phyloP scores from a whole-genome alignment of 257 asterid genomes.

The Asclepias syriaca region DNA sequence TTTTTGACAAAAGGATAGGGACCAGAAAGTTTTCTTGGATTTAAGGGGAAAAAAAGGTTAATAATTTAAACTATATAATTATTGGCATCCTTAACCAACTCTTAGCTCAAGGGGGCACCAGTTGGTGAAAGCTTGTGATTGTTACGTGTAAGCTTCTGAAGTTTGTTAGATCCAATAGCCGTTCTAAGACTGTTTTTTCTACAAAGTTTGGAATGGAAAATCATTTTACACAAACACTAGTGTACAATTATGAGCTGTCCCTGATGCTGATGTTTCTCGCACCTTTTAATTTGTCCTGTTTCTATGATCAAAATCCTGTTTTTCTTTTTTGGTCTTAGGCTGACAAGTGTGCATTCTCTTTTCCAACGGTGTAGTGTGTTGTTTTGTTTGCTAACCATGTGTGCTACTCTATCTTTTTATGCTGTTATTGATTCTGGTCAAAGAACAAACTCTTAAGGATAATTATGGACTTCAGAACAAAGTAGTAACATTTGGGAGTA shows the following conservation, averaged over 20 bases:
- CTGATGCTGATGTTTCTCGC: constrained; percentile 26
- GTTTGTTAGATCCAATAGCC: constrained; percentile 19
- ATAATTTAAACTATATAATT: not conserved
- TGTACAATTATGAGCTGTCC: constrained; percentile 41
- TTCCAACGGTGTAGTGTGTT: not conserved
- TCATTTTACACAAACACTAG: not conserved
- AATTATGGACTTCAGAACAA: not conserved
- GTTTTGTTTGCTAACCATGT: constrained; percentile 15
- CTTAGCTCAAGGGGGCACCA: not conserved
- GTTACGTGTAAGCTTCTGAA: not conserved
- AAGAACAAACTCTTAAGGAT: not conserved
- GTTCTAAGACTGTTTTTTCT: not conserved
- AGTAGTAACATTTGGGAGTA: not conserved
- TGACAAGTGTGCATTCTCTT: constrained; percentile 3
- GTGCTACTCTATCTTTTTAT: not conserved
- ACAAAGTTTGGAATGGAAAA: not conserved
- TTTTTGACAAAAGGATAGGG: not conserved
- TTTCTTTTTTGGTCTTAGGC: not conserved
- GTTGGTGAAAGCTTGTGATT: not conserved
- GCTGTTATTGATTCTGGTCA: not conserved
- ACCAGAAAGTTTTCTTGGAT: not conserved
- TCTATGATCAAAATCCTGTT: constrained; percentile 7
- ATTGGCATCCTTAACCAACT: not conserved
- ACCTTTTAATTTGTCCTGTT: constrained; percentile 21
- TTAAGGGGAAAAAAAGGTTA: not conserved